Evolutionary conservation across 441 rosid species (phyloP), one percentile per base, ranked within the genome.

Genomic region (Gossypium gossypioides): DNA sequence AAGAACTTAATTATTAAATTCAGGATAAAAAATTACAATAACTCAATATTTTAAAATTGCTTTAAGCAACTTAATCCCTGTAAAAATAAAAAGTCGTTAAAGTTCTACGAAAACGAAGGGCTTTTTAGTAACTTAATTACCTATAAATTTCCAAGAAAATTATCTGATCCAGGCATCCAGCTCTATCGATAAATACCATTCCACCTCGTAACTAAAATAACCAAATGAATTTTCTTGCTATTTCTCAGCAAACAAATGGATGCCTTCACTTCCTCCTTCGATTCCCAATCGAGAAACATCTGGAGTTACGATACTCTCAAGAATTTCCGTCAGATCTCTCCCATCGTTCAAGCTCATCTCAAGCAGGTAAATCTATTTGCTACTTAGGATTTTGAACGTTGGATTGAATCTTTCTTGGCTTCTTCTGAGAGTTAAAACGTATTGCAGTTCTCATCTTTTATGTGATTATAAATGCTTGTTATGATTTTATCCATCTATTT

Each of bases 261-360:
- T 6, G 79, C 89, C 0, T 89, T 86, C 73, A 22, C 85, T 42
- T 83, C 89, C 12, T 78, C 82, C 80, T 89, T 87, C 70, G 76
- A 64, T 40, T 54, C 76, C n/a, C 63, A 25, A 40, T 73, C 76
- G 10, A 52, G 64, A n/a, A 9, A 22, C 25, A 12, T 15, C 46
- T 61, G 61, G 75, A 72, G 32, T 50, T 61, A 60, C 21, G 69
- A 34, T 19, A 34, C 52, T 19, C 27, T 62, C 22, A 72, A 72
- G 63, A 52, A 72, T 34, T 72, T 72, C 54, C 52, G 62, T n/a
- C 62, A 34, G 29, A 72, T 72, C 69, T 62, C 69, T 50, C 69
- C 69, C 3, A 44, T 4, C 1, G 70, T 62, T 5, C 75, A 72
- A 56, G 2, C 69, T 34, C 54, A 72, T 62, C 69, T 72, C 62